Base-by-base conservation (phyloP, 2,329 filamentous ascomycete genomes). In the Colletotrichum spaethianum region DNA sequence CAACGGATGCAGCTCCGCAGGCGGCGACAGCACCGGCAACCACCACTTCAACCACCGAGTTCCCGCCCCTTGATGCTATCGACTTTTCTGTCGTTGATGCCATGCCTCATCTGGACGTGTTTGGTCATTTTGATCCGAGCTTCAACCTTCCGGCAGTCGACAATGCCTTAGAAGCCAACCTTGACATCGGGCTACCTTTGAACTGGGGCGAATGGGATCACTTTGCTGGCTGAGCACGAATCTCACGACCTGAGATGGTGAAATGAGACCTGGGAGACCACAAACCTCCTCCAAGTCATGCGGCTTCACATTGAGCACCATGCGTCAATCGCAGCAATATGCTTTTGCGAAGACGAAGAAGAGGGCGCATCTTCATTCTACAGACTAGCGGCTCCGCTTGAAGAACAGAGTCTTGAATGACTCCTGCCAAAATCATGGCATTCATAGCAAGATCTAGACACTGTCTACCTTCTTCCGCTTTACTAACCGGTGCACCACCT, bases 101-200 rank as follows among this genome's bases (percentile, higher is more conserved):
- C 2, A 79, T 85, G 33, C 84, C 84, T 0, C 86, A 87, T 1
- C 80, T 88, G n/a, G 87, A 89, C 55, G 80, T 89, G 1, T 89
- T 89, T 74, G 86, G 85, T 3, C 84, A 88, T 53, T 88, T 90
- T 33, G 88, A 88, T 60, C 87, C 87, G 2, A 87, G 80, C 60
- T 90, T 90, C 74, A 84, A 89, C 61, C 75, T 90, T 1, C 83
- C 83, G 31, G 87, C 87, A 0, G 85, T 89, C 31, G 87, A 90
- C 74, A 86, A 88, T 23, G 87, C 85, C 0, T 78, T 89, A 0
- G 87, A 89, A 68, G 86, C 87, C 0, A 89, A 89, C 64, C 79
- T 90, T 3, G 88, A 89, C 57, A 86, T 89, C 62, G 86, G 85
- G 0, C 79, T 86, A 16, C 87, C 87, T 0, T 84, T 87, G 1